Conservation (phyloP, 208 protist species). For the Wallacemonas sp. region DNA sequence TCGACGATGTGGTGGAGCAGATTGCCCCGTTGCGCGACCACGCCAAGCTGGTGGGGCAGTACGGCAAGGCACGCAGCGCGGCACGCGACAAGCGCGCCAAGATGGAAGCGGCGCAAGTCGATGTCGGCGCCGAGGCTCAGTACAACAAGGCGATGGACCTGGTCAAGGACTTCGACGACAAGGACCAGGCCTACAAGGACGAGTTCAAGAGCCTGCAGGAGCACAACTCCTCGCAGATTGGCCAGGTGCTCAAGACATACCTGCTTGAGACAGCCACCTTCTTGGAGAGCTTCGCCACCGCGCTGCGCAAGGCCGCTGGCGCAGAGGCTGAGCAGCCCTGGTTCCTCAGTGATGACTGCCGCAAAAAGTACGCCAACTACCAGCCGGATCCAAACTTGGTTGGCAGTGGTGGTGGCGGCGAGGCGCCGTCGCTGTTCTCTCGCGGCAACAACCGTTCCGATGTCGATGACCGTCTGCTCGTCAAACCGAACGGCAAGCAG, state of each 20-base stretch:
- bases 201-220: slow-evolving; percentile 40
- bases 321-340: slow-evolving; percentile 18
- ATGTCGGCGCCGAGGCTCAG: slow-evolving; percentile 35
- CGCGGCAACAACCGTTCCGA: background rate
- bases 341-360: slow-evolving; percentile 31
- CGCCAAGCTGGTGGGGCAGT: slow-evolving; percentile 27
- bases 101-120: slow-evolving; percentile 22
- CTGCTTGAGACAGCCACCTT: slow-evolving; percentile 36
- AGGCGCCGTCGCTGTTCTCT: slow-evolving; percentile 25
- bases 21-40: slow-evolving; percentile 35
- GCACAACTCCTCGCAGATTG: slow-evolving; percentile 46
- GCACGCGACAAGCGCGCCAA: slow-evolving; percentile 41
- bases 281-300: slow-evolving; percentile 25
- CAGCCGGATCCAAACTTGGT: slow-evolving; percentile 15
- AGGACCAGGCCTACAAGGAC: slow-evolving; percentile 36
- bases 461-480: slow-evolving; percentile 20
- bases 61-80: slow-evolving; percentile 23
- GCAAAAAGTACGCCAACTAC: slow-evolving; percentile 37
- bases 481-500: slow-evolving; percentile 17
- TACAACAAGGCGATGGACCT: slow-evolving; percentile 33
- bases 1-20: slow-evolving; percentile 32
- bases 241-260: slow-evolving; percentile 32
- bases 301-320: slow-evolving; percentile 25
- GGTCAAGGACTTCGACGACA: slow-evolving; percentile 35
- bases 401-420: background rate